Evolutionary conservation across 257 asterid species (phyloP), one percentile per base, ranked within the genome.

Genomic region (Plantago elongata): DNA sequence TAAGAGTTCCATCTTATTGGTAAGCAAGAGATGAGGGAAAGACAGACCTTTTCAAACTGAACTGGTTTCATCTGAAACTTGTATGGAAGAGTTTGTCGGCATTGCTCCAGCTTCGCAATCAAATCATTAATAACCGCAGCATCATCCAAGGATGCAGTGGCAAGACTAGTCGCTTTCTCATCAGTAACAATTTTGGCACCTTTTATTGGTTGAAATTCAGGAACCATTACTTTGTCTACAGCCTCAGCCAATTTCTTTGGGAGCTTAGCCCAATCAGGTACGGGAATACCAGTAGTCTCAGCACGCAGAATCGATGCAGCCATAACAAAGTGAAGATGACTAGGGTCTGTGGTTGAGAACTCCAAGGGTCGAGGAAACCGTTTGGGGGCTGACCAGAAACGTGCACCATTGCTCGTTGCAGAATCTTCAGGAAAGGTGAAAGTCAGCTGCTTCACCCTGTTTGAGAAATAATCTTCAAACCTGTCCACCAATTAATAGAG

Each of bases 351-450:
- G 34, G 70, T 62, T 52, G 89, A 83, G 63, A 87, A 87, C 79
- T 78, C 73, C 69, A 90, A 77, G 52, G 96, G 93, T 5, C 64
- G 84, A 60, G 97, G 97, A 62, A 87, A 90, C 51, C 97, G 76
- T 76, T 90, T 90, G 9, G 97, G 97, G 45, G 97, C 93, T 16
- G 97, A 90, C 97, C 97, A 90, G 69, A 90, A 90, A 57, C 87
- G 97, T 65, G 88, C 83, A 57, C 96, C 97, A 17, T 83, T 84
- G 71, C 96, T 87, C 45, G 95, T 90, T 52, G 87, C 72, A 69
- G 97, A 85, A 72, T 90, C 95, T 74, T 90, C 97, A 2, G 97
- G 97, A 63, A 90, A 90, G 57, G 96, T 90, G 74, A 66, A 90
- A 40, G 79, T 85, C 70, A 90, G 77, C 71, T 90, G 97, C 80